phyloP scores from a whole-genome alignment of 2,329 filamentous ascomycete species.

The Aspergillus brasiliensis region DNA sequence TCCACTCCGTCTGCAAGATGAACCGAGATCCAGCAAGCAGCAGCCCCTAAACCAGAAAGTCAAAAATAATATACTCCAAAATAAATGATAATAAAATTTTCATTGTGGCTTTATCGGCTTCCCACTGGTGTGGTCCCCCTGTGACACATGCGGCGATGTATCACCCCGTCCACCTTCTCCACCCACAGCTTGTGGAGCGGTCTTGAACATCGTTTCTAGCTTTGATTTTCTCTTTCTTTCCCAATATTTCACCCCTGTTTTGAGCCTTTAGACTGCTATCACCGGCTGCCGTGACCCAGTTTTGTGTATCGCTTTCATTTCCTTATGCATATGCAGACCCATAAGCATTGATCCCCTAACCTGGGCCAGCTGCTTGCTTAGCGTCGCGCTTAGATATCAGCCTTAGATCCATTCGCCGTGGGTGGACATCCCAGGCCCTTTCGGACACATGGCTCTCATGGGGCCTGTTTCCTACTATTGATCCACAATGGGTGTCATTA shows the following conservation, averaged over 20 bases:
- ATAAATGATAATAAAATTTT: neutral
- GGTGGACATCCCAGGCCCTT: constrained; percentile 8
- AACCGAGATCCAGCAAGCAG: constrained; percentile 16
- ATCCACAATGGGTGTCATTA: constrained; percentile 28
- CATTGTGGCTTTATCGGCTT: neutral
- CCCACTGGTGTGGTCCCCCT: constrained; percentile 6
- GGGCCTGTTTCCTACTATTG: constrained; percentile 19
- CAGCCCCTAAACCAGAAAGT: neutral
- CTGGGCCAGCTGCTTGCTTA: constrained; percentile 23
- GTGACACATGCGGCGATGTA: constrained; percentile 4
- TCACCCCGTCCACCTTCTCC: neutral
- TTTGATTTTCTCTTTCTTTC: constrained; percentile 3
- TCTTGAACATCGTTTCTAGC: neutral
- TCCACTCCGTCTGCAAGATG: constrained; percentile 14
- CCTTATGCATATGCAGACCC: constrained; percentile 7
- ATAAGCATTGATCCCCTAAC: constrained; percentile 6
- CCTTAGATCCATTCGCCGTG: constrained; percentile 8
- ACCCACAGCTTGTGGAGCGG: neutral
- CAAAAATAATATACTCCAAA: neutral
- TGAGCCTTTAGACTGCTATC: constrained; percentile 10
- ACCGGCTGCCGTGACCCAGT: constrained; percentile 1
- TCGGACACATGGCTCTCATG: constrained; percentile 21
- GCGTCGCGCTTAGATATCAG: constrained; percentile 17
- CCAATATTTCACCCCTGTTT: neutral
- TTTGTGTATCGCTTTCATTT: constrained; percentile 2